phyloP scores from a whole-genome alignment of 2,329 filamentous ascomycete genomes.

The Penicillium sp. region DNA sequence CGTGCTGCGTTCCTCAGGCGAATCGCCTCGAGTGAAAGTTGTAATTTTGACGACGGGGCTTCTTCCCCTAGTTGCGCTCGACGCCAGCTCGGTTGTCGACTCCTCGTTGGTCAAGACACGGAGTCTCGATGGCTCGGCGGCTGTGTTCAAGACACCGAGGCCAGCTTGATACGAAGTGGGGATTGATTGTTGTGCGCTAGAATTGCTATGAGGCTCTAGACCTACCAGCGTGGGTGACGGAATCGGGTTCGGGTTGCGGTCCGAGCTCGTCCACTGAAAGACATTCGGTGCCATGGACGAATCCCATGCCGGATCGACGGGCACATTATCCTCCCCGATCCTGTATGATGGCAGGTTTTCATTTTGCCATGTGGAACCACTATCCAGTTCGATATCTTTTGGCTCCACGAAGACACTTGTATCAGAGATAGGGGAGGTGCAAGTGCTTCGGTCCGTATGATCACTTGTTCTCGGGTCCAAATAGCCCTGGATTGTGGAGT shows the following conservation, averaged over 20 bases:
- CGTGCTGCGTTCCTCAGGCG: constrained; percentile 34
- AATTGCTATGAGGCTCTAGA: constrained; percentile 11
- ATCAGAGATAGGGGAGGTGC: constrained; percentile 11
- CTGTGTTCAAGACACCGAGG: constrained; percentile 6
- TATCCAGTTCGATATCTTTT: constrained; percentile 19
- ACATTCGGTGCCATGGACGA: constrained; percentile 19
- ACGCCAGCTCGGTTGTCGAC: not conserved
- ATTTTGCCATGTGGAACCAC: constrained; percentile 11
- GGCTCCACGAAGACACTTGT: constrained; percentile 18
- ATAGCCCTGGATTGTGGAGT: constrained; percentile 15
- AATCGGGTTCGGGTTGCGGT: constrained; percentile 33
- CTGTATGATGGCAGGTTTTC: constrained; percentile 15
- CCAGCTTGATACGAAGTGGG: constrained; percentile 14
- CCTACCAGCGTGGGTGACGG: constrained; percentile 27
- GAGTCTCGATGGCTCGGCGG: constrained; percentile 8
- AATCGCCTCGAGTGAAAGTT: constrained; percentile 45
- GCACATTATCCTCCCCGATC: constrained; percentile 11
- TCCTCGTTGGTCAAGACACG: constrained; percentile 11
- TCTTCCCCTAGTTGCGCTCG: constrained; percentile 31
- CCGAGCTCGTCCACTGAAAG: constrained; percentile 37
- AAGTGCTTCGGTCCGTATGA: constrained; percentile 11
- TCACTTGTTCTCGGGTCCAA: constrained; percentile 12
- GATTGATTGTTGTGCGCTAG: constrained; percentile 23
- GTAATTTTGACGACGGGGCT: constrained; percentile 50
- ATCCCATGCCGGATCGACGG: constrained; percentile 14